Percentiles rank a stretch among this genome's conserved stretches.
These are phyloP conservation scores for Clohesyomyces aquaticus DNA, from an alignment of 495 filamentous ascomycete genomes.

Conservation along the genomic window DNA sequence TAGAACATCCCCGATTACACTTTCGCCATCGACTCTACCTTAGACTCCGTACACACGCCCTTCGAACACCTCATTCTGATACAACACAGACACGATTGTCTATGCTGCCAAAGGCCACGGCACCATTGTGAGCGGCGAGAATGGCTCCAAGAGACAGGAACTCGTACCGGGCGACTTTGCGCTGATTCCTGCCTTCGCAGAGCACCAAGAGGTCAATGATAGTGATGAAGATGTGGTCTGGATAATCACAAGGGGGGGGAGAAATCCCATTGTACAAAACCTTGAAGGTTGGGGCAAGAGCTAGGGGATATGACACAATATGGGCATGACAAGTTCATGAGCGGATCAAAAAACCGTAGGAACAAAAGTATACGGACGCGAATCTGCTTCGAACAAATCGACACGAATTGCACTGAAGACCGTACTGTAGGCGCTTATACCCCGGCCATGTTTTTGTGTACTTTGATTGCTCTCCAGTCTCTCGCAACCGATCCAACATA, in stretches of 20 bases:
- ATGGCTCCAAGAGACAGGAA: conserved; percentile 54
- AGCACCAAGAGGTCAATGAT: conserved; percentile 71
- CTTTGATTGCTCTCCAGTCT: too few relatives aligned
- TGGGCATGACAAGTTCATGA: too few relatives aligned
- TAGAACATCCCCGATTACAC: conserved; percentile 11
- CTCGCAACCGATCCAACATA: too few relatives aligned
- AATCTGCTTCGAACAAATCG: too few relatives aligned
- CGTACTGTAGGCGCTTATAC: too few relatives aligned
- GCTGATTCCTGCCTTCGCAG: conserved; percentile 64
- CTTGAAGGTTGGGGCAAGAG: conserved; percentile 59
- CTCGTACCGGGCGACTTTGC: conserved; percentile 66
- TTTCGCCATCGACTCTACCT: too few relatives aligned
- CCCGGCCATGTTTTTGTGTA: too few relatives aligned
- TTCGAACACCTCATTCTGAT: conserved; percentile 2
- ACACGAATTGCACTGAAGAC: too few relatives aligned
- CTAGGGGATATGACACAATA: too few relatives aligned
- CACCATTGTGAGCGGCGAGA: conserved; percentile 51
- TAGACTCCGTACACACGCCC: neutral
- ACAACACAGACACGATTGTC: conserved; percentile 54
- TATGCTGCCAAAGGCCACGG: conserved; percentile 56
- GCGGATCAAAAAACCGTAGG: too few relatives aligned
- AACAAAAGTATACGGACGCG: too few relatives aligned
- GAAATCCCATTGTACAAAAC: conserved; percentile 60
- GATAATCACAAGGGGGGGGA: conserved; percentile 63
- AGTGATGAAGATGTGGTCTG: conserved; percentile 60